Conservation (phyloP, 2,329 filamentous ascomycete species). For the Sodiomyces alkalinus region DNA sequence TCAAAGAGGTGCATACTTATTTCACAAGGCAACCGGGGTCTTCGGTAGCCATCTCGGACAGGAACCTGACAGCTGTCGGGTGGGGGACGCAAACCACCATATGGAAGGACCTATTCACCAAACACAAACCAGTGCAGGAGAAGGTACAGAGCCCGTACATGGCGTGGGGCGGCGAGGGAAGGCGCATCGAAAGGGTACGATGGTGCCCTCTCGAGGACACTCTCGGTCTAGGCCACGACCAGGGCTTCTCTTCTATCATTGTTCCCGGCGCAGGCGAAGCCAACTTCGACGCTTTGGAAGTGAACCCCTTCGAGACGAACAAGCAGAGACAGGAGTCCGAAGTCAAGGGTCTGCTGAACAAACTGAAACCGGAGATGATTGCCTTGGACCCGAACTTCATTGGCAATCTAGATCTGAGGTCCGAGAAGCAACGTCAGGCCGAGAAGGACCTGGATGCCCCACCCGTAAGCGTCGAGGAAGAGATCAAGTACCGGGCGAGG, state of each 20-base stretch:
- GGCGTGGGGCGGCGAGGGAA: constrained; percentile 78
- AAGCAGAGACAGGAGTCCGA: constrained; percentile 90
- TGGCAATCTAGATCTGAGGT: constrained; percentile 71
- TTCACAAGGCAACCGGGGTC: constrained; percentile 70
- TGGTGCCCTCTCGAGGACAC: constrained; percentile 97
- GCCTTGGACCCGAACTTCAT: constrained; percentile 85
- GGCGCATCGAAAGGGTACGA: constrained; percentile 60
- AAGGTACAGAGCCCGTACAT: constrained; percentile 85
- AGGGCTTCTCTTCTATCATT: constrained; percentile 79
- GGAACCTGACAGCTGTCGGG: constrained; percentile 72
- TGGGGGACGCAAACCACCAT: constrained; percentile 82
- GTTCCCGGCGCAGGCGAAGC: constrained; percentile 92
- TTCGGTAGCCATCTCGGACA: constrained; percentile 77
- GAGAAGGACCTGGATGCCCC: constrained; percentile 70
- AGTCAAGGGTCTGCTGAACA: constrained; percentile 81
- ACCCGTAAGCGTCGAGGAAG: constrained; percentile 38
- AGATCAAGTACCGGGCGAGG: constrained; percentile 61
- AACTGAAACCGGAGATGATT: constrained; percentile 94
- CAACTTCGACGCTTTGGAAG: constrained; percentile 87
- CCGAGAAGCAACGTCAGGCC: constrained; percentile 58
- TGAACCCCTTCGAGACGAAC: constrained; percentile 86
- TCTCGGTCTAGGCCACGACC: constrained; percentile 68
- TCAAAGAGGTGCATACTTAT: constrained; percentile 84
- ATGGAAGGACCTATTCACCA: constrained; percentile 82
- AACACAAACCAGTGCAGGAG: constrained; percentile 51